These are phyloP conservation scores for Bipolaris bicolor DNA, from an alignment of 2,329 filamentous ascomycete genomes.

Conservation along the genomic window DNA sequence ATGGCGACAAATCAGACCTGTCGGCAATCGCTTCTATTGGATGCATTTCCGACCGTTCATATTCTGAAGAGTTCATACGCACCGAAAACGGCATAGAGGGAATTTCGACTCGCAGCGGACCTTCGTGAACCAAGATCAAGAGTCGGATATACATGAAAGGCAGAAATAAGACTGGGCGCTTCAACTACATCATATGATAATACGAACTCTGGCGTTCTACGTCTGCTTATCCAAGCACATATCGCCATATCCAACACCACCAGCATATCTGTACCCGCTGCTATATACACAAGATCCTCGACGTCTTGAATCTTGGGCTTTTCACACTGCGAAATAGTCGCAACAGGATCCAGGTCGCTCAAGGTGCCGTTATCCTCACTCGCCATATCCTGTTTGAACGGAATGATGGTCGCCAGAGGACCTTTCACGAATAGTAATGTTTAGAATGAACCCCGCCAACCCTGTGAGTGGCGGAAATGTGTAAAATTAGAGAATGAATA, in stretches of 20 bases:
- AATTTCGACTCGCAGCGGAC: neutral
- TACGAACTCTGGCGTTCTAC: conserved; percentile 14
- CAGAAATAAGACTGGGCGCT: neutral
- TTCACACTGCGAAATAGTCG: conserved; percentile 17
- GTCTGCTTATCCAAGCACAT: conserved; percentile 24
- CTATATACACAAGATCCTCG: conserved; percentile 20
- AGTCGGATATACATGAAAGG: neutral
- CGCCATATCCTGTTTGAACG: conserved; percentile 22
- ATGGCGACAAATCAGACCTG: conserved; percentile 8
- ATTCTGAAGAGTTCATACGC: conserved; percentile 4
- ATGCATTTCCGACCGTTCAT: conserved; percentile 24
- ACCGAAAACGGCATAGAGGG: neutral
- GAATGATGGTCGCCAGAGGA: neutral
- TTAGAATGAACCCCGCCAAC: neutral
- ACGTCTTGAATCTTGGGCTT: conserved; percentile 15
- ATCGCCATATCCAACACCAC: conserved; percentile 23
- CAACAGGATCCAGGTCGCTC: conserved; percentile 17
- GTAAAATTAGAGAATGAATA: neutral
- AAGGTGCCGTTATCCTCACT: conserved; percentile 26
- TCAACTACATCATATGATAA: neutral
- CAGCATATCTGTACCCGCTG: conserved; percentile 32
- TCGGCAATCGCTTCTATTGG: conserved; percentile 25
- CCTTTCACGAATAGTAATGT: conserved; percentile 13
- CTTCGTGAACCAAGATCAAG: neutral
- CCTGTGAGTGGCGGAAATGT: neutral